phyloP scores from a whole-genome alignment of 345 rosid genomes.

The Crucihimalaya himalaica region DNA sequence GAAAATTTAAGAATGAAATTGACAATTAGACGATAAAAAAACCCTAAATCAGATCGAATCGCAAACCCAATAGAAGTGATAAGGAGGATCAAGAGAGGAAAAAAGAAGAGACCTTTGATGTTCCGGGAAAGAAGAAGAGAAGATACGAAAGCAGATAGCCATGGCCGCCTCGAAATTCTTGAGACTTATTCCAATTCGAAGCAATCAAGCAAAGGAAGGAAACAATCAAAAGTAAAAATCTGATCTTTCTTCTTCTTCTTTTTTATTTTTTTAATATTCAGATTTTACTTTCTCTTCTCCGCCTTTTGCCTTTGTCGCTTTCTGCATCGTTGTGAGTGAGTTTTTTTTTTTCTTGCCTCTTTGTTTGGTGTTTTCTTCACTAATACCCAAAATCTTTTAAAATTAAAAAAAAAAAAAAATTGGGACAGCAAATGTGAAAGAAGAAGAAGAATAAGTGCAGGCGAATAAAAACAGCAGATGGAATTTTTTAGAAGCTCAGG shows the following conservation, averaged over 20 bases:
- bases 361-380: slow-evolving; percentile 31
- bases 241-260: slow-evolving; percentile 31
- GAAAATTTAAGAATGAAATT: slow-evolving; percentile 7
- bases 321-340: slow-evolving; percentile 36
- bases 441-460: slow-evolving; percentile 15
- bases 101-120: slow-evolving; percentile 33
- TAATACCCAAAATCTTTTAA: slow-evolving; percentile 21
- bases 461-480: slow-evolving; percentile 36
- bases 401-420: too few relatives aligned
- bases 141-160: slow-evolving; percentile 25
- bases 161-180: slow-evolving; percentile 39
- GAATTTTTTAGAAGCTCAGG: slow-evolving; percentile 33
- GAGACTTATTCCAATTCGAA: slow-evolving; percentile 39
- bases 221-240: slow-evolving; percentile 4
- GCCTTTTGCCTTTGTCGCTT: slow-evolving; percentile 37
- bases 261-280: neutral
- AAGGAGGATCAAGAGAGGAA: slow-evolving; percentile 15
- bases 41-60: slow-evolving; percentile 24
- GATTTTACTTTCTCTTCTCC: slow-evolving; percentile 31
- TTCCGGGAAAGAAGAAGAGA: slow-evolving; percentile 26
- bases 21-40: neutral
- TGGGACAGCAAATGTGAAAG: slow-evolving; percentile 12
- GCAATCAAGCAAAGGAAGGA: slow-evolving; percentile 29
- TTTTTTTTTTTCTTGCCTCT: slow-evolving; percentile 19
- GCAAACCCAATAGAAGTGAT: slow-evolving; percentile 19